These are phyloP conservation scores for Cicer judaicum DNA, from an alignment of 306 rosid species.

Conservation along the genomic window DNA sequence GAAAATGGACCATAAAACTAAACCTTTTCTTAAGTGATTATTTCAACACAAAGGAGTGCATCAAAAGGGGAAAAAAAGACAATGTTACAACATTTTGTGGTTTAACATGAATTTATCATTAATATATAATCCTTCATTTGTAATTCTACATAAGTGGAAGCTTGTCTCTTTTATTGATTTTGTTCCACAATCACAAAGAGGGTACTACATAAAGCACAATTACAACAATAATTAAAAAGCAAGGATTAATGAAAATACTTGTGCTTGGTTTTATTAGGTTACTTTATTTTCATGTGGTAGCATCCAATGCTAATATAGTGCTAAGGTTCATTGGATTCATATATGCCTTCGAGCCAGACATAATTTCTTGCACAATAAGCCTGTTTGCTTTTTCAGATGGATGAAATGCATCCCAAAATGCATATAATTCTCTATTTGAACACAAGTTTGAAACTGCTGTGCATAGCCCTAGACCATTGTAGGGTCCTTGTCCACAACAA, in stretches of 20 bases:
- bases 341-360: constrained; percentile 56
- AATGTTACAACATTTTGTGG: not conserved
- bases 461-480: constrained; percentile 78
- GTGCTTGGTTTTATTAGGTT: constrained; percentile 29
- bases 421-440: constrained; percentile 58
- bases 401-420: constrained; percentile 87
- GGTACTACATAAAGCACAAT: constrained; percentile 10
- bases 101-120: not conserved
- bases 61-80: not conserved
- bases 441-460: constrained; percentile 65
- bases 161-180: not conserved
- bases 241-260: not conserved
- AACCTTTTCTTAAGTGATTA: not conserved
- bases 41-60: not conserved
- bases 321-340: constrained; percentile 88
- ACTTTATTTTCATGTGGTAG: constrained; percentile 15
- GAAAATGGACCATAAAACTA: not conserved
- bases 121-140: not conserved
- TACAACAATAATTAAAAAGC: constrained; percentile 10
- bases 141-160: not conserved
- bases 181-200: constrained; percentile 5
- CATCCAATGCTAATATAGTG: constrained; percentile 72
- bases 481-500: constrained; percentile 90
- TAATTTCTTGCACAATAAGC: constrained; percentile 51
- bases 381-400: constrained; percentile 72